Evolutionary conservation across 2,329 filamentous ascomycete genomes (phyloP), one percentile per base, ranked within the genome.

Genomic region (Sarocladium oryzae): DNA sequence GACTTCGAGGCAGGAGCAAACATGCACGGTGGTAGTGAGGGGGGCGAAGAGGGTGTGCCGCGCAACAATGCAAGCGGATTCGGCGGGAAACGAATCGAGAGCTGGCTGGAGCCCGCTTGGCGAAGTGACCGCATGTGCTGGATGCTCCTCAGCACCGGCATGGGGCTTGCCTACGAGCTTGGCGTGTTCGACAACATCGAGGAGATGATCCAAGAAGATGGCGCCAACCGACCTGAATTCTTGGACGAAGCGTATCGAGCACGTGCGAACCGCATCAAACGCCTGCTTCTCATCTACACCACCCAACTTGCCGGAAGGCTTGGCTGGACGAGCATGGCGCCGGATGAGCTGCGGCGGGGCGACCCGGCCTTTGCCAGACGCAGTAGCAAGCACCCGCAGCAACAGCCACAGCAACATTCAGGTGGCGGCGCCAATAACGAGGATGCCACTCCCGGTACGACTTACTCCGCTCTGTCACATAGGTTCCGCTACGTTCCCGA

Each of bases 31-130:
- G 46, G 30, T 21, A 37, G 33, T 18, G 30, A 26, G 18, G 26
- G 9, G 16, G 43, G 32, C 37, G 48, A 50, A 36, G 50, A 41
- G 18, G 50, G 38, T 20, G 38, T 36, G 3, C 16, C 35, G 16
- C 26, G 18, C 7, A 33, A 32, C 21, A 38, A 49, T 67, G 54
- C 61, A 6, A 63, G 66, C 21, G 67, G 66, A n/a, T 79, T 89
- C 18, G 88, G 89, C 40, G 89, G 89, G 9, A 85, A 88, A 65
- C 77, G 90, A 24, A 93, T 96, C 56, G 90, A 96, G 63, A 92
- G 89, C 65, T 97, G 93, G 89, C 81, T 97, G 3, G 93, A 99
- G 66, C 93, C 93, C 2, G 92, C 89, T 8, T 96, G 92, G 89
- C 80, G 92, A 59, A 89, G 86, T 56, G 92, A 96, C 62, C 86